Conservation (phyloP, 2,329 filamentous ascomycete species). For the Cladorrhinum sp. region DNA sequence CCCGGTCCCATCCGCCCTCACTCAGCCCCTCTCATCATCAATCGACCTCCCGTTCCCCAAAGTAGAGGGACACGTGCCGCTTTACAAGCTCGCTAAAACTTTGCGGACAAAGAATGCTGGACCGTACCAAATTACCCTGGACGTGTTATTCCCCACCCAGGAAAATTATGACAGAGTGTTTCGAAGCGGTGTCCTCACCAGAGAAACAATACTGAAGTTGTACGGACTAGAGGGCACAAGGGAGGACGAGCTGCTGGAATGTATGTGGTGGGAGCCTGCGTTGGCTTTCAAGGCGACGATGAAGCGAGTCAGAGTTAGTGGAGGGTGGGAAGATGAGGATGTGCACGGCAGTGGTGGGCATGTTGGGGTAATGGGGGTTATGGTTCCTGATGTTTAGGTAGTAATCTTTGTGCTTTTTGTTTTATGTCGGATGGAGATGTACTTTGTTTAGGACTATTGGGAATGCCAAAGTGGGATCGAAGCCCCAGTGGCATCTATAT, state of each 20-base stretch:
- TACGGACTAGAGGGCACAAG: conserved; percentile 25
- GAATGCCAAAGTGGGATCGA: too few relatives aligned
- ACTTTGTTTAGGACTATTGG: too few relatives aligned
- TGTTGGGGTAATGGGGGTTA: conserved; percentile 6
- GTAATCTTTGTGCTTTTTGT: too few relatives aligned
- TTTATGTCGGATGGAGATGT: too few relatives aligned
- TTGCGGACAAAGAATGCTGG: conserved; percentile 51
- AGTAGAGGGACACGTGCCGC: background rate
- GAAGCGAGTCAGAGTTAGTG: conserved; percentile 19
- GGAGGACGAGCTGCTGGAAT: conserved; percentile 35
- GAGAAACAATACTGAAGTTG: conserved; percentile 34
- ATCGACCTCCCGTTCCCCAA: background rate
- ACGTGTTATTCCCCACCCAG: conserved; percentile 45
- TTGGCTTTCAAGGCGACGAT: conserved; percentile 17
- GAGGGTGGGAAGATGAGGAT: conserved; percentile 32
- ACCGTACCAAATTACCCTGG: conserved; percentile 51
- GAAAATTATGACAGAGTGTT: conserved; percentile 31
- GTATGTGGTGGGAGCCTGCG: conserved; percentile 18
- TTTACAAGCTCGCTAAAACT: conserved; percentile 39
- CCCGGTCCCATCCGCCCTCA: background rate
- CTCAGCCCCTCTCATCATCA: background rate
- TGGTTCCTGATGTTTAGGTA: background rate
- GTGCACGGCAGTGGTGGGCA: conserved; percentile 27
- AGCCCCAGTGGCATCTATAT: too few relatives aligned
- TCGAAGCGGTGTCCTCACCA: conserved; percentile 33